Evolutionary conservation across 495 filamentous ascomycete species (phyloP), one percentile per base, ranked within the genome.

Genomic region (Penicillium macrosclerotiorum): DNA sequence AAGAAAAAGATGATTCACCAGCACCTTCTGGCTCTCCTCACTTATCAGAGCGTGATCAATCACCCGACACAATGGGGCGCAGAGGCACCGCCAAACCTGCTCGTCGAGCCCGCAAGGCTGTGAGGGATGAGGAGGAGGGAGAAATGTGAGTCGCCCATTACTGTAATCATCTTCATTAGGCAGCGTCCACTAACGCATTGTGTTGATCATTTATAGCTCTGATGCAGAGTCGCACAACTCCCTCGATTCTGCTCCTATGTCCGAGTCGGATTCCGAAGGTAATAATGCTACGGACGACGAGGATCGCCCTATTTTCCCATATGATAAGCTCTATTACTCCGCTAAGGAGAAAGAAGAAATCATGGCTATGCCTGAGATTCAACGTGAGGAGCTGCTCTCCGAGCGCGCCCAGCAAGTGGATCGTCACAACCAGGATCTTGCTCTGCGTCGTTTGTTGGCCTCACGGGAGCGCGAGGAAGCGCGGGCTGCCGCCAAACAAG

Each of bases 371-470:
- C 83, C 90, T 2, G 90, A 96, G 60, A 82, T 96, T 19, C 81
- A 90, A 56, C 87, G 93, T 34, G 93, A 99, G 65, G 79, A 88
- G 59, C 78, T 95, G 37, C 79, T 99, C 6, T 91, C 90, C 17
- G 88, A 92, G 47, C 89, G 94, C 50, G 84, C 84, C n/a, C 79
- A 87, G 42, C 79, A 89, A 60, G 79, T 86, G 31, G 86, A 92
- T 49, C 84, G 84, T 24, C 79, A 87, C 49, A 77, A 84, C 48
- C 91, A 95, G 67, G 86, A 95, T 55, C 75, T 84, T 11, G 81
- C 89, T 47, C 81, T 98, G n/a, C 86, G 89, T 23, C 86, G 84
- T 51, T 77, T 93, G 11, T 74, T 92, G 42, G 82, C 83, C 47
- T 81, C 80, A 42, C 77, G 83, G 19, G 83, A 84, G 51, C 76